Evolutionary conservation across 2,329 filamentous ascomycete genomes (phyloP), one percentile per base, ranked within the genome.

Genomic region (Neoscytalidium dimidiatum): DNA sequence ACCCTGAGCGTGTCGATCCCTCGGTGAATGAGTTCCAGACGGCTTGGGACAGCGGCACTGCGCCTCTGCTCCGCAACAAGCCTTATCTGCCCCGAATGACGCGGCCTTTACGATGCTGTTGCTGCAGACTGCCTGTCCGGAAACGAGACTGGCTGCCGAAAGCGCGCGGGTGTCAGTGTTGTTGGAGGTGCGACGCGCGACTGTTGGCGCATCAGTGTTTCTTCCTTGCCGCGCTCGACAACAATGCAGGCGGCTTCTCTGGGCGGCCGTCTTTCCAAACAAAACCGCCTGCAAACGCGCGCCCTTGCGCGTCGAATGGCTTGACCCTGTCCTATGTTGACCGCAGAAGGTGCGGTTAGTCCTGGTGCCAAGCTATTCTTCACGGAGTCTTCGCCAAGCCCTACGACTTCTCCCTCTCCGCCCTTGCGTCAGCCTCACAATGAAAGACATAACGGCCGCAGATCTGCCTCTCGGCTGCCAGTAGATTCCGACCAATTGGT

Each of bases 351-450:
- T 56, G 48, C 11, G 43, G 41, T 64, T 33, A 56, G 41, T 29
- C 46, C 44, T 62, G 19, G 21, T 64, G 62, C 62, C 62, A 64
- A 64, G 62, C 38, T 48, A 53, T 64, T 64, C 62, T 64, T 64
- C 62, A 64, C 44, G 57, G 58, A 49, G 58, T 21, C 29, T 44
- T 62, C 41, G 62, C 62, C 62, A 64, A 64, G 62, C 62, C 49
- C 62, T 57, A 62, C 58, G 44, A 51, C 38, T 23, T 46, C 53
- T 29, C 48, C 58, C 33, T 53, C 46, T 63, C 61, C 61, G 49
- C 61, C 61, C 61, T 63, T 63, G 61, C 61, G 23, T 63, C 61
- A 63, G 61, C 61, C 61, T 63, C 61, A 63, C 41, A 60, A 60
- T 60, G 56, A 60, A 60, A 60, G 56, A 60, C 56, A 60, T 60